Base-by-base conservation (phyloP, 768 basidiomycete species). In the Agaricus bisporus region DNA sequence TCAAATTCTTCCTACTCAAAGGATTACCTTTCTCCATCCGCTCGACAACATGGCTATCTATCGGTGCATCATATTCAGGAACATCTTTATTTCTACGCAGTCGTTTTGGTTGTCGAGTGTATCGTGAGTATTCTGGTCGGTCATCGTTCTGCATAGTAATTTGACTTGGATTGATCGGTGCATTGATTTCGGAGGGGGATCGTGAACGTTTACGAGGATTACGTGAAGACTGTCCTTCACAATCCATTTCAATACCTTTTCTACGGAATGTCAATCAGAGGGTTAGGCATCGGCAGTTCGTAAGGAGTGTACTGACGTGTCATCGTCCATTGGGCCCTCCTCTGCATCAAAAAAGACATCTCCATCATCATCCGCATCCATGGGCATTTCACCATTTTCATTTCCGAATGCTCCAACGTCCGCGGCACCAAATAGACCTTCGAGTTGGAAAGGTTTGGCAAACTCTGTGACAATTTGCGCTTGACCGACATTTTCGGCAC, bases 401-500 rank as follows among this genome's bases (percentile, higher is more conserved):
- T 79, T 73, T 5, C 74, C 81, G 55, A 90, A 90, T 8, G 89
- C 91, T n/a, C 85, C 87, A 10, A 82, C 83, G 63, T 93, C 93
- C 0, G 88, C 85, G 38, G 77, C 80, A 5, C 85, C 83, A 58
- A 95, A 94, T 4, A 98, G 68, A 0, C 86, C 94, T 10, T 81
- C 90, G 2, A 80, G 64, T 56, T 86, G 81, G 62, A 98, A 97
- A 2, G 92, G 87, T 54, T 85, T 82, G 9, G 85, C 83, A 22
- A 91, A 81, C 42, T 73, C 69, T 1, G 70, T 72, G 4, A 97
- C 65, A 46, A 97, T 91, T 60, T 91, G 83, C 0, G 89, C 85
- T 59, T 91, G 84, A 7, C 89, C 89, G 32, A 89, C 85, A 52
- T 77, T 80, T 62, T 92, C 91, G 12, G 86, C 89, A 18, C 88